phyloP scores from a whole-genome alignment of 305 asterid species.

The Solanum hybrid region DNA sequence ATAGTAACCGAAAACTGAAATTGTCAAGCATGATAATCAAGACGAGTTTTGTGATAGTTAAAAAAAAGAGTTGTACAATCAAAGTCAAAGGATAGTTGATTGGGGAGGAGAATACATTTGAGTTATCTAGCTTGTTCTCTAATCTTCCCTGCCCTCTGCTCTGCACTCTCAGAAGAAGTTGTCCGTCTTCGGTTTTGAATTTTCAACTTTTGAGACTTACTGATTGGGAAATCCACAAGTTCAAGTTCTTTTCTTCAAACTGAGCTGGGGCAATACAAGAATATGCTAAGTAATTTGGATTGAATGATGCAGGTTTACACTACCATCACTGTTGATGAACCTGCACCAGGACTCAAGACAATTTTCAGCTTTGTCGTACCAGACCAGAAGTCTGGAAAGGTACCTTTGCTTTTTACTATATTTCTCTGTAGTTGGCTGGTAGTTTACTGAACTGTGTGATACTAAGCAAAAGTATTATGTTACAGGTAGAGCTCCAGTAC shows the following conservation, averaged over 20 bases:
- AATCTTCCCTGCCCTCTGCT: background rate
- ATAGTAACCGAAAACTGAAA: background rate
- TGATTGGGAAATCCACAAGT: background rate
- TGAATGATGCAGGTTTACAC: constrained; percentile 6
- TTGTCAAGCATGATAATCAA: background rate
- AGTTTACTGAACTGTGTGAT: background rate
- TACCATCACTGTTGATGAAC: constrained; percentile 16
- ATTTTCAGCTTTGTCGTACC: constrained; percentile 6
- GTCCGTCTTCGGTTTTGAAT: background rate
- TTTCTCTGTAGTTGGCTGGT: background rate
- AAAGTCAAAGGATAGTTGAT: background rate
- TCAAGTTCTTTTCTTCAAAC: background rate
- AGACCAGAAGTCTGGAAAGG: constrained; percentile 17
- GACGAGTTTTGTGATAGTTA: background rate
- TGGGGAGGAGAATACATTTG: background rate
- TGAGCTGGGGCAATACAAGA: background rate
- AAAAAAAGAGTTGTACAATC: background rate
- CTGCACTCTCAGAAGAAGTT: background rate
- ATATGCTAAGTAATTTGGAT: background rate
- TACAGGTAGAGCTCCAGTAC: constrained; percentile 44
- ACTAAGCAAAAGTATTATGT: background rate
- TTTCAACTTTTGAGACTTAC: background rate
- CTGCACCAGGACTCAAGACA: constrained; percentile 17
- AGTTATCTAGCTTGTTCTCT: background rate
- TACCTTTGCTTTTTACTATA: background rate